Evolutionary conservation across 2,329 filamentous ascomycete genomes (phyloP), one percentile per base, ranked within the genome.

Genomic region (Calcarisporium arbuscula): DNA sequence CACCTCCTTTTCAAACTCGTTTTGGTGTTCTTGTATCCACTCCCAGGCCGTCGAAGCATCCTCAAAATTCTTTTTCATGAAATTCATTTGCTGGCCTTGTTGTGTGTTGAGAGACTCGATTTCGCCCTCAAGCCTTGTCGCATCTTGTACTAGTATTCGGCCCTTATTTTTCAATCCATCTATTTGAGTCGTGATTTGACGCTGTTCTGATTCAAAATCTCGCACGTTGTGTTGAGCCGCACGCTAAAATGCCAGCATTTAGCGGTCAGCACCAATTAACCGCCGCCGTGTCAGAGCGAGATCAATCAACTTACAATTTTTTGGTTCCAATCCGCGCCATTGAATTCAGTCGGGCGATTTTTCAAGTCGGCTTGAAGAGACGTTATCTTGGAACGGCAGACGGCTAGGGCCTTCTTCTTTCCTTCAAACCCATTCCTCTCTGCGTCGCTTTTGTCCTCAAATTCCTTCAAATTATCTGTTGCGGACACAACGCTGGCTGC

Each of bases 21-120:
- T 54, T 39, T 71, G 72, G 53, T 98, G 78, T 3, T 77, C 57
- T 51, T 85, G 73, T 33, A 96, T 71, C 89, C 90, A 98, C 27
- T 80, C 69, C 79, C 86, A 95, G 3, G 80, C 87, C 44, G 54
- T 65, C 9, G 73, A 72, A 3, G 82, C 77, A 37, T 95, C 84
- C 0, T 53, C 53, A 9, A 80, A 82, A 1, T 72, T 12, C 6
- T 54, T 67, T 34, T 66, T 67, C 35, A 98, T 70, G 44, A 82
- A 77, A 31, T 62, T 75, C 36, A 83, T 65, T 45, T 86, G 81
- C 50, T 85, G 82, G 6, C 88, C 89, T 40, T 80, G 70, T 47
- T 84, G 76, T 1, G 86, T 90, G 32, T 86, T 71, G 11, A 95
- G 68, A 14, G 65, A 71, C 17, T 66, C 56, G 16, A 85, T 56